phyloP scores from a whole-genome alignment of 1,284 basidiomycete genomes.

The Ceratobasidium sp. region DNA sequence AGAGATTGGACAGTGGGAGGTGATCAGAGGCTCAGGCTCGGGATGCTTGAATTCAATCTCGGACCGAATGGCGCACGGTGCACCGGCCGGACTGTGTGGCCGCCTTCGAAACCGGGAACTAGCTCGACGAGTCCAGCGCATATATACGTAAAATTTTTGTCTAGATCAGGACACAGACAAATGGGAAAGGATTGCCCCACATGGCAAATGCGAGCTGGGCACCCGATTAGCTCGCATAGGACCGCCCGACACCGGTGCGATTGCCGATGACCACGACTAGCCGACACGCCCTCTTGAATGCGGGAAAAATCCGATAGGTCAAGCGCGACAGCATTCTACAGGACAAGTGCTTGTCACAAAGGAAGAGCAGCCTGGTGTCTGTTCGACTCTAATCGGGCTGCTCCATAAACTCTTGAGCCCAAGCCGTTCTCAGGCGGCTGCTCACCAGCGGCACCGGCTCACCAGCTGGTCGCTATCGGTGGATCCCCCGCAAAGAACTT shows the following conservation, averaged over 20 bases:
- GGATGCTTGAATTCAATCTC: slow-evolving; percentile 25
- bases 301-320: slow-evolving; percentile 12
- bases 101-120: slow-evolving; percentile 4
- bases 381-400: neutral
- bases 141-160: slow-evolving; percentile 26
- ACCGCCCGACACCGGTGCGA: slow-evolving; percentile 23
- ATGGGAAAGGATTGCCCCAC: slow-evolving; percentile 14
- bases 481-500: neutral
- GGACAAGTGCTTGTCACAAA: neutral
- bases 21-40: slow-evolving; percentile 19
- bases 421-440: slow-evolving; percentile 15
- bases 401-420: neutral
- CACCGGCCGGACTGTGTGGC: slow-evolving; percentile 10
- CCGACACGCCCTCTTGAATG: neutral
- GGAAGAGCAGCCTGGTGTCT: neutral
- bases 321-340: neutral
- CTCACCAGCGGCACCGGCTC: slow-evolving; percentile 20
- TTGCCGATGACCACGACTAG: slow-evolving; percentile 11
- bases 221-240: slow-evolving; percentile 20
- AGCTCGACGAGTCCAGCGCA: slow-evolving; percentile 8
- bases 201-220: slow-evolving; percentile 16
- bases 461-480: slow-evolving; percentile 4
- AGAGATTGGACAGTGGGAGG: slow-evolving; percentile 17
- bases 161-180: slow-evolving; percentile 1
- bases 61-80: slow-evolving; percentile 18